Evolutionary conservation across 2,329 filamentous ascomycete genomes (phyloP), one percentile per base, ranked within the genome.

Genomic region (Paramyrothecium sp.): DNA sequence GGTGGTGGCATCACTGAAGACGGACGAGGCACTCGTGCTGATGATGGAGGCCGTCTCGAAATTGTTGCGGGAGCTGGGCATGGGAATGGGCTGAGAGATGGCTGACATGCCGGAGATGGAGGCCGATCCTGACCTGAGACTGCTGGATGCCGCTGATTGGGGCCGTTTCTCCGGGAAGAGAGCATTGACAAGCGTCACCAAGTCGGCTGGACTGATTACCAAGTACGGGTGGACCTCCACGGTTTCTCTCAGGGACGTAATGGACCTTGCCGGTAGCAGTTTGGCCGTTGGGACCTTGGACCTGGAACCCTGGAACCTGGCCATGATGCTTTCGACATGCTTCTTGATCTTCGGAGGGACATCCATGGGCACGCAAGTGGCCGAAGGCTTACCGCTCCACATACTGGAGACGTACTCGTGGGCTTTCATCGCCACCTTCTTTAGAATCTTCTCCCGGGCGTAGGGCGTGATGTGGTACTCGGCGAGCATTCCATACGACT

Each of bases 401-500:
- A 92, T 87, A 66, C 93, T 90, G 58, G 90, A 86, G 13, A 94
- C 91, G 61, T 91, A 83, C 66, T 90, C 88, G 69, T 93, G 89
- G 53, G 91, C 89, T 60, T 89, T 87, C 70, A 90, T 86, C 56
- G 90, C 92, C 56, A 97, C 89, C 69, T 94, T 89, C 66, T 88
- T 88, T 56, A 90, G 77, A 56, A 90, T 89, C 72, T 88, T 93
- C 67, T 96, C 90, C 48, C 95, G 86, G 47, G 92, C 92, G 73
- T 94, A 92, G 64, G 96, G 91, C 53, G 90, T 93, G 66, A 98
- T 92, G 75, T 97, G 91, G 71, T 96, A 94, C 66, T 96, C 91
- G 56, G 91, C 84, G 78, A 98, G 88, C 77, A 90, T 85, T 55
- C 86, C 85, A 63, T 86, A 82, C 54, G 82, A 92, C 82, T 99